Evolutionary conservation across 345 rosid species (phyloP), one percentile per base, ranked within the genome.

Genomic region (Populus nigra): DNA sequence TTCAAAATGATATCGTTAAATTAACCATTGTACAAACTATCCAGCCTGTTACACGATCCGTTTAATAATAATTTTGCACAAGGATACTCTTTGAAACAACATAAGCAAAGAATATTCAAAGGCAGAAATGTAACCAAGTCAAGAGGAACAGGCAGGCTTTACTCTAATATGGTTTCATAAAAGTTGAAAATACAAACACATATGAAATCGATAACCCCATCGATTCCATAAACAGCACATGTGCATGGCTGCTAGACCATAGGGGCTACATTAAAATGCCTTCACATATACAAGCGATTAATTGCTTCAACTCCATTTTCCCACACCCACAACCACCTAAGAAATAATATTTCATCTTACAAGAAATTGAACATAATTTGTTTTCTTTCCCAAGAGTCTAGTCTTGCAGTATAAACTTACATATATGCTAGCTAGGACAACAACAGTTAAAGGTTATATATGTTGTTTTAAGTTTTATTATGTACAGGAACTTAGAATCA

Each of bases 401-500:
- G 69, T 53, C 53, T 27, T 50, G 33, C 27, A 36, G 20, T 49
- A 77, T 65, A 76, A 74, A 72, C 49, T 80, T 77, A 45, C 63
- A 38, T 41, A 72, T 59, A 63, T 62, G 55, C 67, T 65, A 31
- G 74, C 82, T 63, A 50, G 81, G 65, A 78, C 50, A 79, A 53
- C 70, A 67, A 61, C 69, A 73, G 75, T 65, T 80, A 76, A 33
- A 66, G 31, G 81, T 84, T 75, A 85, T 53, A 59, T 18, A 38
- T 39, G 41, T 69, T 47, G 49, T 33, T 45, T 65, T 76, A 7
- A 59, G 71, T 71, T 77, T 85, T 77, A 76, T 80, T 80, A 86
- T 88, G 78, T 88, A 89, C 89, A 86, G 50, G 80, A 79, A 85
- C 73, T 80, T 76, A 66, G 79, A 87, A 23, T 71, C 43, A 71